Conservation (phyloP, 192 early-diverging fungal species). For the Entomortierella beljakovae region DNA sequence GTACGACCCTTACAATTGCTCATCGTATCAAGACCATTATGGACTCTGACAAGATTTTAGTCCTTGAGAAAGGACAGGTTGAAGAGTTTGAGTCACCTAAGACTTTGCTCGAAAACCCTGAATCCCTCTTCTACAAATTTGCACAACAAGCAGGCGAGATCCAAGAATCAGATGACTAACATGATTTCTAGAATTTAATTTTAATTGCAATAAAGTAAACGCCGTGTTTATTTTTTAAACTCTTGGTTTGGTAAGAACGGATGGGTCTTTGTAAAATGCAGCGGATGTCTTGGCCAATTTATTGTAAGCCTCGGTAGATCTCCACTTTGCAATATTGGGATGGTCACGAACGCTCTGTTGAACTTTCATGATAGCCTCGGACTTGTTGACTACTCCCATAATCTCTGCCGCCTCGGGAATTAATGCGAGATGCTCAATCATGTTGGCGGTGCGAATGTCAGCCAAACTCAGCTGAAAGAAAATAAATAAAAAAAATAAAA, state of each 20-base stretch:
- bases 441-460: constrained; percentile 21
- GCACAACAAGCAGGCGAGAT: constrained; percentile 60
- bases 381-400: constrained; percentile 19
- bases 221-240: neutral
- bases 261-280: constrained; percentile 24
- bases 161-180: neutral
- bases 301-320: constrained; percentile 6
- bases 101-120: constrained; percentile 41
- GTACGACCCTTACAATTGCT: constrained; percentile 90
- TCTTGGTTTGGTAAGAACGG: neutral
- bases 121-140: constrained; percentile 58
- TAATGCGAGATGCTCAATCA: constrained; percentile 15
- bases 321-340: constrained; percentile 37
- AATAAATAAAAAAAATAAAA: neutral
- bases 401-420: constrained; percentile 2
- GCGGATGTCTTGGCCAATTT: neutral
- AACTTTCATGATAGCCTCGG: constrained; percentile 11
- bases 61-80: constrained; percentile 58
- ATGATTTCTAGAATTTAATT: no score
- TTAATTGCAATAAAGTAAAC: neutral
- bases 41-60: constrained; percentile 86
- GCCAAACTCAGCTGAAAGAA: constrained; percentile 29
- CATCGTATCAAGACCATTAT: constrained; percentile 89
- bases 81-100: constrained; percentile 78
- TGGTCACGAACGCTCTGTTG: constrained; percentile 18